Base-by-base conservation (phyloP, 164 flowering plant species). In the Piper betle region DNA sequence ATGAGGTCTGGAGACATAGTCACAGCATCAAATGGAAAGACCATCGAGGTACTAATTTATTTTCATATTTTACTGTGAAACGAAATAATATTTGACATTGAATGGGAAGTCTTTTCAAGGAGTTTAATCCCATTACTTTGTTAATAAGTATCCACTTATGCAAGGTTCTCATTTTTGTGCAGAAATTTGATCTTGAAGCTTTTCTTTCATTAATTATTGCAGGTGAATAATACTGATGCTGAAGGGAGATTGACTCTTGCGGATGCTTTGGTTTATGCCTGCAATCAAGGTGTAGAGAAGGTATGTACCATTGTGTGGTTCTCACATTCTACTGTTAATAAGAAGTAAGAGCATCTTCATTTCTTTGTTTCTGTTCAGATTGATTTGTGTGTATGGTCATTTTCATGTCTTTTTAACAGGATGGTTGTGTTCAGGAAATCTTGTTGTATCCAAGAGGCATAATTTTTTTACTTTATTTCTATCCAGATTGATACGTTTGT, bases 241-340 rank as follows among this genome's bases (percentile, higher is more conserved):
- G 98, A 92, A 76, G 98, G 98, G 54, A 80, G 98, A 66, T 93
- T 92, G 61, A 88, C 98, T 53, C 95, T 92, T 64, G 98, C 98
- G 18, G 98, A 92, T 85, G 98, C 98, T 73, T 76, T 92, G 77
- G 82, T 92, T 19, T 92, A 92, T 78, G 81, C 96, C 62, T 92
- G 98, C 74, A 89, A 85, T 72, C 98, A 85, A 78, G 98, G 98
- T 61, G 95, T 80, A 57, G 92, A 88, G 12, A 92, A 92, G 98
- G 96, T 89, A 86, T 52, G 39, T 15, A n/a, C 16, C 60, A 58
- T 18, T 4, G 15, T 37, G 39, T 0, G 15, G 50, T 46, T 46
- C 3, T 46, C 15, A 46, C 50, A 10, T 43, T 10, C 12, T 10
- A 43, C 50, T 43, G 12, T 8, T 43, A 46, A 46, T 46, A 15